A percentile compares a stretch with the other conserved stretches of the same genome.
phyloP scores from a whole-genome alignment of 129 eudicot species.

The Helianthus annuus region HanXRQr2.0-SUNRISE NC_035448.2:172650585-172651084 shows the following conservation, averaged over 20 bases:
- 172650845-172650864: constrained; percentile 81
- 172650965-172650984: constrained; percentile 71
- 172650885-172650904: constrained; percentile 96
- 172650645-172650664: constrained; percentile 4
- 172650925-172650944: constrained; percentile 94
- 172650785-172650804: constrained; percentile 99
- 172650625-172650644: constrained; percentile 31
- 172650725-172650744: constrained; percentile 95
- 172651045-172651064: constrained; percentile 91
- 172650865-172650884: constrained; percentile 94
- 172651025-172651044: constrained; percentile 95
- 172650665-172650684: background rate
- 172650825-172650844: constrained; percentile 83
- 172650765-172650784: constrained; percentile 97
- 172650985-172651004: constrained; percentile 91
- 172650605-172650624: constrained; percentile 27
- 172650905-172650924: constrained; percentile 91
- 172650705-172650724: constrained; percentile 34
- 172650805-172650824: constrained; percentile 99
- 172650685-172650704: background rate
- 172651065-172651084: constrained; percentile 93
- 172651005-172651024: constrained; percentile 86
- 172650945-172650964: constrained; percentile 93
- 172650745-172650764: constrained; percentile 96
- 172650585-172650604: constrained; percentile 50